Base-by-base conservation (phyloP, 495 filamentous ascomycete species). In the Baudoinia panamericana region DNA sequence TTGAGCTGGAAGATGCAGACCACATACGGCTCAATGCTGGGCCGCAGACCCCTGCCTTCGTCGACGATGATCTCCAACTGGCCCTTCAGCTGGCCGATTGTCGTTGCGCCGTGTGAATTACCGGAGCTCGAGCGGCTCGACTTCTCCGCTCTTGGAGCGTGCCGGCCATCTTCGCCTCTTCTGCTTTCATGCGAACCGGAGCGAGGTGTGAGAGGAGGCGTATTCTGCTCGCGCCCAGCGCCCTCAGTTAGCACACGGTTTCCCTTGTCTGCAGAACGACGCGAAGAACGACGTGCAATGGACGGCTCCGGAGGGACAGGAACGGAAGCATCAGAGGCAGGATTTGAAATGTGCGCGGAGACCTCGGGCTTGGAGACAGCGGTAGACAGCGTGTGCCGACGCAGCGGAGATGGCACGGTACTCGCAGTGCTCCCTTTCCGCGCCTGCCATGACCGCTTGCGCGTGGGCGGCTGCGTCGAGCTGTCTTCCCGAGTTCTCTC, bases 1-100 rank as follows among this genome's bases (percentile, higher is more conserved):
- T 87, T 90, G 60, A 83, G 83, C 56, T 97, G 90, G 53, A 95
- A 97, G 18, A 93, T 87, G 29, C 85, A 93, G 11, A 97, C 86
- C 16, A 93, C 85, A 55, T 96, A 97, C 2, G 90, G 90, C 53
- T 93, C 80, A 27, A 73, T 71, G 55, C 85, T 84, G 9, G 77
- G 82, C 36, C 79, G 71, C 19, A 97, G 61, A 2, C 82, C 84
- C 51, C 82, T 72, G 23, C 79, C 90, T 61, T 93, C 83, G 39
- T 74, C 65, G 22, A 97, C 87, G 46, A 79, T 83, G 39, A 97
- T 82, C 22, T 80, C 80, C 15, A 97, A 68, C 58, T 93, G 93
- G 19, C 90, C 90, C 56, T 82, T 90, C 18, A 84, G 69, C 9
- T 76, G 66, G n/a, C 78, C 80, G 5, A 84, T 78, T n/a, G n/a